A percentile compares a stretch with the other conserved stretches of the same genome.
Conservation (phyloP, 2,329 filamentous ascomycete genomes). For the Knufia fluminis region DNA sequence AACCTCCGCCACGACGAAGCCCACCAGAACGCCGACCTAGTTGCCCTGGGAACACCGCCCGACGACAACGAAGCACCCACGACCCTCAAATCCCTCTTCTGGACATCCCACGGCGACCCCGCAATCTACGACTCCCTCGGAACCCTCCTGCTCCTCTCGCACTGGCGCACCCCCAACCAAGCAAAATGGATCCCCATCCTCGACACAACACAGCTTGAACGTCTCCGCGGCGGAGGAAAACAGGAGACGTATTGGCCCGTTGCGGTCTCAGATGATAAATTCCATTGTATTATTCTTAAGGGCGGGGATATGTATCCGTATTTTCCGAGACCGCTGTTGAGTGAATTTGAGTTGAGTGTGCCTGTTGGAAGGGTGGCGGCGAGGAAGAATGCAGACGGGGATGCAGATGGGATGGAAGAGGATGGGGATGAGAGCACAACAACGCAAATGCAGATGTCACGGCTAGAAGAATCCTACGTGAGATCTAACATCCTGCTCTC, state of each 20-base stretch:
- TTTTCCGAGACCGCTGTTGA: slow-evolving; percentile 80
- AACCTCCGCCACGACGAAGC: slow-evolving; percentile 89
- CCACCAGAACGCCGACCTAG: slow-evolving; percentile 87
- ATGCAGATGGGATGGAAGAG: slow-evolving; percentile 18
- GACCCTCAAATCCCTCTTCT: slow-evolving; percentile 75
- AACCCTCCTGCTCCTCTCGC: slow-evolving; percentile 74
- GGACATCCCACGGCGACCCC: slow-evolving; percentile 86
- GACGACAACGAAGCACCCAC: slow-evolving; percentile 44
- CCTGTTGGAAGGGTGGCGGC: slow-evolving; percentile 56
- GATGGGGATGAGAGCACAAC: slow-evolving; percentile 23
- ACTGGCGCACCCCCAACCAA: slow-evolving; percentile 79
- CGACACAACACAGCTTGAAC: slow-evolving; percentile 74
- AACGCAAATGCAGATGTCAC: slow-evolving; percentile 34
- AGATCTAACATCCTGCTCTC: slow-evolving; percentile 62
- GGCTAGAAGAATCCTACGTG: slow-evolving; percentile 73
- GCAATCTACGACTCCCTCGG: slow-evolving; percentile 94
- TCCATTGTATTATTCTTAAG: slow-evolving; percentile 98
- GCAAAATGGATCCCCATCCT: slow-evolving; percentile 87
- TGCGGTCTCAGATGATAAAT: slow-evolving; percentile 80
- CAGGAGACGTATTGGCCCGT: slow-evolving; percentile 91
- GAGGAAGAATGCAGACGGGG: slow-evolving; percentile 18
- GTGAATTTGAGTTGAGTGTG: slow-evolving; percentile 85
- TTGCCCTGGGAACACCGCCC: slow-evolving; percentile 55
- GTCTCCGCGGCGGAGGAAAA: slow-evolving; percentile 75
- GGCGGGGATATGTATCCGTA: slow-evolving; percentile 88